phyloP scores from a whole-genome alignment of 2,329 filamentous ascomycete genomes.

The Trichoderma sp. region DNA sequence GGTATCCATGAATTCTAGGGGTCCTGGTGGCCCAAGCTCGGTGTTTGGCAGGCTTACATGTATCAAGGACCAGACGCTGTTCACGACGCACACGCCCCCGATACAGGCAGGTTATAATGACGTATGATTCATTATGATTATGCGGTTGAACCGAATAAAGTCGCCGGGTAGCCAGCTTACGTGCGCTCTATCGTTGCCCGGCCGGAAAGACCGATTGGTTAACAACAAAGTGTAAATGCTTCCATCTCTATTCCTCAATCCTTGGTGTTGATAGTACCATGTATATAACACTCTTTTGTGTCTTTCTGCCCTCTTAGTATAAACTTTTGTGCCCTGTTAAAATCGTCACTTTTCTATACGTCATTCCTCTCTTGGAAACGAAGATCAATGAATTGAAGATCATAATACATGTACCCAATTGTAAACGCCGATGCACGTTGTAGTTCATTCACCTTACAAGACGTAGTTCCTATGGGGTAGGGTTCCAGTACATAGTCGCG shows the following conservation, averaged over 20 bases:
- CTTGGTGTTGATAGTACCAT: background rate
- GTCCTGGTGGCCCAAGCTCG: background rate
- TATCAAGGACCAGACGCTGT: background rate
- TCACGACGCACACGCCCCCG: background rate
- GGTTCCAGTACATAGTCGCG: background rate
- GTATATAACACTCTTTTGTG: background rate
- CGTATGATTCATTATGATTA: background rate
- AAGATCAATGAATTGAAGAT: background rate
- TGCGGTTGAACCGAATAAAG: background rate
- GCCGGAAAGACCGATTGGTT: background rate
- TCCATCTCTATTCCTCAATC: background rate
- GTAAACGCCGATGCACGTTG: background rate
- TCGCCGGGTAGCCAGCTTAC: background rate
- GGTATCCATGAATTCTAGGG: background rate
- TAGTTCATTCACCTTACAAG: background rate
- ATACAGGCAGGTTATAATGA: background rate
- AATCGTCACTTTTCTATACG: background rate
- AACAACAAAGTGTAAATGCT: background rate
- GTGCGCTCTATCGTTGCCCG: background rate
- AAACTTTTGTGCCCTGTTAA: background rate
- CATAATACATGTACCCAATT: background rate
- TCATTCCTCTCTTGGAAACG: background rate
- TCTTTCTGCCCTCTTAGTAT: background rate
- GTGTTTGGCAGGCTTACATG: background rate
- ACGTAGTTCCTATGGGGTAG: background rate